Evolutionary conservation across 768 basidiomycete genomes (phyloP).

Genomic region (Chiua virens): DNA sequence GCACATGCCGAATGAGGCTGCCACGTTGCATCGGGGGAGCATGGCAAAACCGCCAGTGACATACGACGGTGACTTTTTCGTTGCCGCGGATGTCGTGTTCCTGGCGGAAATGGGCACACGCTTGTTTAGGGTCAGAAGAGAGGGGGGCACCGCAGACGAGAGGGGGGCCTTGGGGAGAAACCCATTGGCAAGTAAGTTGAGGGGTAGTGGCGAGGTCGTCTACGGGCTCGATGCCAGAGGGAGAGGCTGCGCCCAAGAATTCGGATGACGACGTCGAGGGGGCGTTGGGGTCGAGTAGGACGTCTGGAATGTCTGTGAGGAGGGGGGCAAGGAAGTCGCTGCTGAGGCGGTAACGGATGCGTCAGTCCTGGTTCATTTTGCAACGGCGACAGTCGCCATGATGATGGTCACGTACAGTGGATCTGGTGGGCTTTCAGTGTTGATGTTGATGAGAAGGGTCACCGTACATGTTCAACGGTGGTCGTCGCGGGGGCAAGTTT

Average conservation of each 20-base stretch:
- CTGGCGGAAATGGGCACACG: conserved; percentile 11
- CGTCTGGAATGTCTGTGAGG: conserved; percentile 1
- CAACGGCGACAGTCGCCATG: neutral
- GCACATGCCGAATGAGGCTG: conserved; percentile 18
- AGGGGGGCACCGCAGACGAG: conserved; percentile 5
- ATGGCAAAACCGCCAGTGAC: conserved; percentile 15
- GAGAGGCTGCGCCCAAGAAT: too few relatives aligned
- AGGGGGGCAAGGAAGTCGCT: conserved; percentile 14
- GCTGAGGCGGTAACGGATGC: neutral
- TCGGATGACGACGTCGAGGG: neutral
- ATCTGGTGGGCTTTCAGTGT: neutral
- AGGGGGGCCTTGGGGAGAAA: neutral
- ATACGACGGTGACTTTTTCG: conserved; percentile 11
- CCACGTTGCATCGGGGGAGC: conserved; percentile 18
- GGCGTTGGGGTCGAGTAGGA: neutral
- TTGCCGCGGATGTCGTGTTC: conserved; percentile 15
- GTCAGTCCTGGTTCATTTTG: neutral
- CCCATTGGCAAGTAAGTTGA: conserved; percentile 11
- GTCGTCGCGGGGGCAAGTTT: neutral
- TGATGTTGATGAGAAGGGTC: neutral
- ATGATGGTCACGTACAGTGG: conserved; percentile 10
- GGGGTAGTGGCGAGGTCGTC: neutral
- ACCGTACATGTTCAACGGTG: conserved; percentile 1
- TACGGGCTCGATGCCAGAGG: neutral
- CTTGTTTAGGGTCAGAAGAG: neutral